Base-by-base conservation (phyloP, 23 red algal species). In the Gracilaria domingensis region DNA sequence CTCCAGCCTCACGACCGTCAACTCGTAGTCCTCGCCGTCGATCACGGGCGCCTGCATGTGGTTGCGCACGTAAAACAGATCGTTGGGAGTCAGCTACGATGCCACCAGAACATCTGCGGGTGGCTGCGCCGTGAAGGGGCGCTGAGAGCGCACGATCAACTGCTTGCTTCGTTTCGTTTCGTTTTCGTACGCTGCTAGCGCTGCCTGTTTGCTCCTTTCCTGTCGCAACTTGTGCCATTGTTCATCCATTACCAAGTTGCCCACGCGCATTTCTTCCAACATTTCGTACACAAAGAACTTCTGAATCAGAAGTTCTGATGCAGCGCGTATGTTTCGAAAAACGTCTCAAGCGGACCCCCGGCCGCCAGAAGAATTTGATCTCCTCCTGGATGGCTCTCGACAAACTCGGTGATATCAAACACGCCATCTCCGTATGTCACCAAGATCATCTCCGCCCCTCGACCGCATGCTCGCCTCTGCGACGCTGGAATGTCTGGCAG, bases 91-190 rank as follows among this genome's bases (percentile, higher is more conserved):
- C 14, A 80, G 29, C 37, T 90, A 66, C 73, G 50, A 32, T 25
- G 23, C 57, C 37, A 88, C 85, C 1, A 98, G 88, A 12, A 94
- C 44, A 4, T 83, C 60, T 0, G 83, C 39, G 28, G 61, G 82
- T 13, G 97, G 84, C 83, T 98, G 93, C 23, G 97, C 97, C 26
- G 85, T 98, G 84, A 94, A 98, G 24, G 97, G 97, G 40, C 40
- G 30, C 4, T 75, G 50, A 16, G 57, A 55, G 61, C 85, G 79
- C 0, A 98, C 97, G 16, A 88, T 82, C n/a, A 98, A 70, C 14
- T 36, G 40, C 23, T 56, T 53, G 54, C 71, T 18, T 40, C 95
- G 55, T 3, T 24, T 37, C 12, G 95, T 91, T 59, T 98, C 91
- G 29, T 75, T 25, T 14, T 80, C 95, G 60, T 98, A 98, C 26